Conservation (phyloP, 2,329 filamentous ascomycete genomes). For the Dactylellina cionopaga region DNA sequence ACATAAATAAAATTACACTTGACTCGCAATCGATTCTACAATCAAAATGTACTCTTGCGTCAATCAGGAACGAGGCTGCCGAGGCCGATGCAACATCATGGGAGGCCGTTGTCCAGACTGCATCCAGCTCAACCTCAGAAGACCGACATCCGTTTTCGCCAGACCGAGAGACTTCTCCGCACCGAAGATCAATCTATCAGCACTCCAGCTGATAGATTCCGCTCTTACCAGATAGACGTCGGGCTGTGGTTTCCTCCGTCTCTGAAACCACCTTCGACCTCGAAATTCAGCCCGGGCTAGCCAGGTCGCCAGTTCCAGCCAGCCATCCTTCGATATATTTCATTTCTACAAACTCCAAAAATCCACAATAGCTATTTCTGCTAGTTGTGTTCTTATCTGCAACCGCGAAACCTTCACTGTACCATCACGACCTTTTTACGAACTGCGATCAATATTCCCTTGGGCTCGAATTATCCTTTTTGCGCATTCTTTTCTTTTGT, state of each 20-base stretch:
- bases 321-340: neutral
- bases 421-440: conserved; percentile 44
- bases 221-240: conserved; percentile 14
- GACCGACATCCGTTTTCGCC: conserved; percentile 32
- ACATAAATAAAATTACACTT: neutral
- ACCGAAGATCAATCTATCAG: conserved; percentile 41
- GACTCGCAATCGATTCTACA: neutral
- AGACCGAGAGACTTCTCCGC: conserved; percentile 15
- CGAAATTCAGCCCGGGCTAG: conserved; percentile 38
- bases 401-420: conserved; percentile 5
- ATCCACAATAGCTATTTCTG: neutral
- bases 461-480: conserved; percentile 10
- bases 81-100: conserved; percentile 43
- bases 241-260: neutral
- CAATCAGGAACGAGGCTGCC: conserved; percentile 48
- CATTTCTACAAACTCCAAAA: neutral
- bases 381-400: neutral
- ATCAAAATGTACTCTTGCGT: conserved; percentile 45
- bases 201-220: conserved; percentile 24
- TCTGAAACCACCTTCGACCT: neutral
- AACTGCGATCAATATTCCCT: conserved; percentile 33
- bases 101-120: conserved; percentile 31
- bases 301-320: conserved; percentile 32
- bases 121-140: conserved; percentile 29
- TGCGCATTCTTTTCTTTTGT: conserved; percentile 16